These are phyloP conservation scores for Cutaneotrichosporon cavernicola DNA, from an alignment of 1,284 basidiomycete species.

Conservation along the genomic window DNA sequence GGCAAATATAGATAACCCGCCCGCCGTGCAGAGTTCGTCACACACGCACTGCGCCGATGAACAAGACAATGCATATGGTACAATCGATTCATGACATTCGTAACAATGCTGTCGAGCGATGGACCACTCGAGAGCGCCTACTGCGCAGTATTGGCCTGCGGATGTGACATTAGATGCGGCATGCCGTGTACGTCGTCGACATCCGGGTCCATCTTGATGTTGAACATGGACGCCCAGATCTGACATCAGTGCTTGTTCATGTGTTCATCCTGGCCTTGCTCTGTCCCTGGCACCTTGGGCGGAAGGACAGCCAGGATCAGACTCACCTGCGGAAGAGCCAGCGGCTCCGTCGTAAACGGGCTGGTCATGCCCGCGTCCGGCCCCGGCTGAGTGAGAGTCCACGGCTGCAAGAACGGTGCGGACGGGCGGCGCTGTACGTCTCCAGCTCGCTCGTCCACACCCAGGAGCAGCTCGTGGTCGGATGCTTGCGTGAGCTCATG, in stretches of 20 bases:
- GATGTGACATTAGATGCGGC: background rate
- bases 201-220: slow-evolving; percentile 41
- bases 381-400: slow-evolving; percentile 16
- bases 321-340: slow-evolving; percentile 31
- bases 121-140: background rate
- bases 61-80: background rate
- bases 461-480: slow-evolving; percentile 12
- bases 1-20: no score
- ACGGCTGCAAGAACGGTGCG: slow-evolving; percentile 25
- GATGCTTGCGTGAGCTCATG: slow-evolving; percentile 17
- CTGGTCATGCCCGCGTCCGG: slow-evolving; percentile 11
- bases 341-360: slow-evolving; percentile 24
- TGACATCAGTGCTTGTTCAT: slow-evolving; percentile 17
- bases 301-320: background rate
- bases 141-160: slow-evolving; percentile 5
- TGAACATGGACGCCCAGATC: slow-evolving; percentile 51
- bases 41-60: no score
- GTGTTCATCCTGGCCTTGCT: no score
- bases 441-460: background rate
- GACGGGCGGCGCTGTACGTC: slow-evolving; percentile 7
- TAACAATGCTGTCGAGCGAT: no score
- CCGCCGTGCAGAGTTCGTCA: no score
- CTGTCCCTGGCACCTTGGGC: background rate
- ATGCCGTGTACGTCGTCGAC: slow-evolving; percentile 4
- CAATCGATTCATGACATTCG: no score